Conservation (phyloP, 257 asterid genomes). For the Voacanga thouarsii region DNA sequence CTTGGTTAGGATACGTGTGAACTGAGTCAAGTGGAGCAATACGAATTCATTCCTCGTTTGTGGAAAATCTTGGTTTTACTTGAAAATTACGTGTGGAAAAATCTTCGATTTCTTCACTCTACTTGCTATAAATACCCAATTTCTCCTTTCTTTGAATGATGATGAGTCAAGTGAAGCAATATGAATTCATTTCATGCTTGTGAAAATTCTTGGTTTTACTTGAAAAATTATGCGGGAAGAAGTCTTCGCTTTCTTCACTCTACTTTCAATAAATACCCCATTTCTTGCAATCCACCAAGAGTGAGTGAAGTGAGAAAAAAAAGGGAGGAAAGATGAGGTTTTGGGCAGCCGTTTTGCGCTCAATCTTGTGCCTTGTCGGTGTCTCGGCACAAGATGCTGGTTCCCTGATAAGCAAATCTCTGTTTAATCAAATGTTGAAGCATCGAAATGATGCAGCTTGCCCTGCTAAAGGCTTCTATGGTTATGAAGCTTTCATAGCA, state of each 20-base stretch:
- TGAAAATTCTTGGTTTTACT: not conserved
- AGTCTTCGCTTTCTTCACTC: slow-evolving; percentile 1
- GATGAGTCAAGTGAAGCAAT: not conserved
- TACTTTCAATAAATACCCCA: slow-evolving; percentile 8
- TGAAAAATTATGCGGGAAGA: slow-evolving; percentile 3
- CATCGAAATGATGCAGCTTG: slow-evolving; percentile 31
- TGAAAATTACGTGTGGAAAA: slow-evolving; percentile 6
- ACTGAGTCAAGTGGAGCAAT: not conserved
- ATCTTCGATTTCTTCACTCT: not conserved
- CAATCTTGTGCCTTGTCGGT: slow-evolving; percentile 4
- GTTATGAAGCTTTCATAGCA: slow-evolving; percentile 30
- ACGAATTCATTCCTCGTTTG: not conserved
- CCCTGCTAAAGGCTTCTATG: slow-evolving; percentile 28
- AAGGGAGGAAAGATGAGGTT: not conserved
- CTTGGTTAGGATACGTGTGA: not conserved
- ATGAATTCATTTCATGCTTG: not conserved
- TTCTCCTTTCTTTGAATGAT: not conserved
- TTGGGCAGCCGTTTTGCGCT: slow-evolving; percentile 15
- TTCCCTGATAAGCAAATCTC: slow-evolving; percentile 14
- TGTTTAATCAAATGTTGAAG: slow-evolving; percentile 22
- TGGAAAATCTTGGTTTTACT: not conserved
- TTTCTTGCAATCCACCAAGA: not conserved
- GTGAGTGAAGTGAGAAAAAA: not conserved
- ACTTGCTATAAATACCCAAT: slow-evolving; percentile 8
- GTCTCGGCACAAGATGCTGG: slow-evolving; percentile 24